A percentile compares a stretch with the other conserved stretches of the same genome.
phyloP scores from a whole-genome alignment of 345 rosid genomes.

The Trapa incisa region DNA sequence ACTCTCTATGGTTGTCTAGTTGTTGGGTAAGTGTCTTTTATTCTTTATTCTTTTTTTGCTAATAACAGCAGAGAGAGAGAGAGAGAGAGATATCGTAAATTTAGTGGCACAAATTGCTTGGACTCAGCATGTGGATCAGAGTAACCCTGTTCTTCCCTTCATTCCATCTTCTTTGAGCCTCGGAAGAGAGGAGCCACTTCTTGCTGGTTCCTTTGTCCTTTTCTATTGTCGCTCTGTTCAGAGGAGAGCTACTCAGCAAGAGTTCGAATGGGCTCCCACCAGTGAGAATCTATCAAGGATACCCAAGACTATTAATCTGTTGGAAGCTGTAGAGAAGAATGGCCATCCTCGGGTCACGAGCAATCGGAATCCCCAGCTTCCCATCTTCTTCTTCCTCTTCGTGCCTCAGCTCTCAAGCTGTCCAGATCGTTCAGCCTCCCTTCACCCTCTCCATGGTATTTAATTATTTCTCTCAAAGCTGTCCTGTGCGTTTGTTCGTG shows the following conservation, averaged over 20 bases:
- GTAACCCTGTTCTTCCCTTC: slow-evolving; percentile 6
- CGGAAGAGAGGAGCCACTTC: too few species aligned
- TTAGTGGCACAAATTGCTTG: slow-evolving; percentile 34
- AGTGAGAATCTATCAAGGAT: not conserved
- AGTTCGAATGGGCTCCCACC: not conserved
- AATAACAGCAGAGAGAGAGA: too few species aligned
- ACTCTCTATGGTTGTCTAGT: not conserved
- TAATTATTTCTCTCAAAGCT: not conserved
- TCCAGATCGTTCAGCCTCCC: slow-evolving; percentile 19
- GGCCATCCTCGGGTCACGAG: slow-evolving; percentile 40
- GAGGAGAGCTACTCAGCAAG: not conserved
- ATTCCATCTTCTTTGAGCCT: slow-evolving; percentile 5
- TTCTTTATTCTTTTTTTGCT: not conserved
- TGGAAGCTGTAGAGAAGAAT: slow-evolving; percentile 15
- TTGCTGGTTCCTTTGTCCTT: not conserved
- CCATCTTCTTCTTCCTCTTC: slow-evolving; percentile 44
- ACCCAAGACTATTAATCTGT: not conserved
- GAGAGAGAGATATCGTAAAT: slow-evolving; percentile 5
- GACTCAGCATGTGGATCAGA: slow-evolving; percentile 36
- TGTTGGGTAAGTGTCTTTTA: not conserved
- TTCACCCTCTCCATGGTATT: slow-evolving; percentile 32
- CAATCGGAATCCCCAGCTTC: slow-evolving; percentile 44
- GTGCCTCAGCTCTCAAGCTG: slow-evolving; percentile 14
- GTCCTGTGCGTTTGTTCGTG: not conserved
- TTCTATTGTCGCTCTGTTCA: not conserved